Base-by-base conservation (phyloP, 768 basidiomycete genomes). In the Suillus placidus region DNA sequence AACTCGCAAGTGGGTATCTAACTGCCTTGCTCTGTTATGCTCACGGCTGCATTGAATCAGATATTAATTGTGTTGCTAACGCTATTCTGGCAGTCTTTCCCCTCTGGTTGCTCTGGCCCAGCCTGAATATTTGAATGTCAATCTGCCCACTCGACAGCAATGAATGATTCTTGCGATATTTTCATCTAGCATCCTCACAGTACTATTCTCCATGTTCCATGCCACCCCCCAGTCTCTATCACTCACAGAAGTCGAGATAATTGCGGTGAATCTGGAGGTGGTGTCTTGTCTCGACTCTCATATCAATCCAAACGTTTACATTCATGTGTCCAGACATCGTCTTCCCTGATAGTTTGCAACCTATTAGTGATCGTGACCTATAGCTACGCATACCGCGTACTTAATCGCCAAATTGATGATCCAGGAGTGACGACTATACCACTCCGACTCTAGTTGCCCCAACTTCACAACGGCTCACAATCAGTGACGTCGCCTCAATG, bases 401-500 rank as follows among this genome's bases (percentile, higher is more conserved):
- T 37, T 32, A 18, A 60, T 30, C 26, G 13, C 10, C 38, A 30
- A 55, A 20, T 6, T 9, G 18, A 42, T 26, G 14, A 40, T 26
- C 54, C n/a, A 8, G 60, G 65, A 26, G 64, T n/a, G 70, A 66
- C 23, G 65, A 65, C 54, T 63, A 63, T 43, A 67, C 58, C n/a
- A 30, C 54, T 20, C n/a, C 14, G 13, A 30, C 34, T 26, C 18
- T 14, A n/a, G n/a, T 51, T 8, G 14, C 26, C 30, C 16, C 26
- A 32, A 58, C 14, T 18, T 38, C 62, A 38, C 52, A 32, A 42
- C 49, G 42, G 13, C 72, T 75, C 10, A 72, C 75, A 14, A 77
- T 71, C 47, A 63, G 72, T 30, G 72, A 76, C 26, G 7, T 23
- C 14, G 7, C 23, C 7, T n/a, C 14, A 57, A 26, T 37, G 23